Percentiles rank a stretch among this genome's conserved stretches.
Evolutionary conservation across 805 yeast species (phyloP).

Genomic region (Schwanniomyces occidentalis): DNA sequence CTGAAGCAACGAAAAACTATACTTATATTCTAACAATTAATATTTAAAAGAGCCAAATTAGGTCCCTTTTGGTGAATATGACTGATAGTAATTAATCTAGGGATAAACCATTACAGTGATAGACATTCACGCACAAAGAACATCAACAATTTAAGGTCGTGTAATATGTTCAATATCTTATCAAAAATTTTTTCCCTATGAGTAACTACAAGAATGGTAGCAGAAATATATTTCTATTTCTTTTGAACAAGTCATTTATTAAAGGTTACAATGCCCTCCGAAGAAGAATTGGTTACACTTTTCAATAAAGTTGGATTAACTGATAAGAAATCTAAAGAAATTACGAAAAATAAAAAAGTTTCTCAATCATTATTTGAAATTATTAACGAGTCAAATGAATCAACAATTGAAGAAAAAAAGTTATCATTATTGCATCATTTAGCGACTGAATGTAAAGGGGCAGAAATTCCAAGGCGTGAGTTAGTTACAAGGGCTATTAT

Average conservation of each 20-base stretch:
- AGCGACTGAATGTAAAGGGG: slow-evolving; percentile 70
- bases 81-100: background rate
- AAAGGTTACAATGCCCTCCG: slow-evolving; percentile 18
- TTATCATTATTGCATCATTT: slow-evolving; percentile 72
- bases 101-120: too few species aligned
- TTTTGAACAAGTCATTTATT: too few species aligned
- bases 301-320: slow-evolving; percentile 61
- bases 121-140: too few species aligned
- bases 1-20: too few species aligned
- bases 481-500: slow-evolving; percentile 62
- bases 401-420: slow-evolving; percentile 55
- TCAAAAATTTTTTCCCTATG: too few species aligned
- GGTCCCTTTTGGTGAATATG: background rate
- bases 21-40: too few species aligned
- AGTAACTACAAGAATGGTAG: too few species aligned
- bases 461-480: slow-evolving; percentile 48
- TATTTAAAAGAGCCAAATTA: too few species aligned
- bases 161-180: too few species aligned
- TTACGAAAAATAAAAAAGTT: slow-evolving; percentile 83
- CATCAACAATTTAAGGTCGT: too few species aligned
- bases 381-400: slow-evolving; percentile 41
- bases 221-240: too few species aligned
- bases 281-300: slow-evolving; percentile 31
- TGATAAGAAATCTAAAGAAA: slow-evolving; percentile 75
- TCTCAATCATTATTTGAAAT: slow-evolving; percentile 66